Evolutionary conservation across 106 monocot genomes (phyloP).

Genomic region (Apostasia ramifera): DNA sequence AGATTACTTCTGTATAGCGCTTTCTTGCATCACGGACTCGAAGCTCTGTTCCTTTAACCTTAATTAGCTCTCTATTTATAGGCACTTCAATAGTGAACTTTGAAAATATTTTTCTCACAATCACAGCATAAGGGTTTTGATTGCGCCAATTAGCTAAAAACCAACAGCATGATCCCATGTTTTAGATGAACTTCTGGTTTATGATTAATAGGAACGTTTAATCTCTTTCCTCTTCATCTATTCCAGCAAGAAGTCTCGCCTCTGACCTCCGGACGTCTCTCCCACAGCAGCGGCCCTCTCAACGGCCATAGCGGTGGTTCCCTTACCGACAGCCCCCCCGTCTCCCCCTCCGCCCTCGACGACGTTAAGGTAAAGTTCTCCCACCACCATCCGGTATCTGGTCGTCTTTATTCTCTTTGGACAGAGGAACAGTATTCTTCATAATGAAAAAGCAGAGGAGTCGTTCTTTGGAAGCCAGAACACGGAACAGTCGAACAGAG

Average conservation of each 20-base stretch:
- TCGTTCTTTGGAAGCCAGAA: not conserved
- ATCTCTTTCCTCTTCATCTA: not conserved
- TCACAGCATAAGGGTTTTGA: too few relatives aligned
- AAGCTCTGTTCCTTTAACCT: not conserved
- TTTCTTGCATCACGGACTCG: not conserved
- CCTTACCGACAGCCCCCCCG: conserved; percentile 20
- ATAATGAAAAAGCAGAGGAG: conserved; percentile 1
- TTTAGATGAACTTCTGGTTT: not conserved
- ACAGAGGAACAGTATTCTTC: not conserved
- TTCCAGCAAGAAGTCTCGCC: conserved; percentile 57
- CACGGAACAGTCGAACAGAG: not conserved
- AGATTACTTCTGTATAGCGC: not conserved
- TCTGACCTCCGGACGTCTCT: conserved; percentile 59
- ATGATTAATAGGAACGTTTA: too few relatives aligned
- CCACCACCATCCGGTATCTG: not conserved
- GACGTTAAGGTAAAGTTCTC: conserved; percentile 10
- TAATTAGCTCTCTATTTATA: not conserved
- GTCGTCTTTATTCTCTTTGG: conserved; percentile 7
- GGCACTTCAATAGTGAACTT: not conserved
- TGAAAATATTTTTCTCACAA: too few relatives aligned
- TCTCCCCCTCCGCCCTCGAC: conserved; percentile 16
- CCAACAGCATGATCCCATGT: too few relatives aligned
- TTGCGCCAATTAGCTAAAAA: too few relatives aligned
- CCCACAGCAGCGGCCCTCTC: conserved; percentile 73
- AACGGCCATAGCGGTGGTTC: conserved; percentile 27